Conservation (phyloP, 805 yeast genomes). For the Starmerella sirachaensis region DNA sequence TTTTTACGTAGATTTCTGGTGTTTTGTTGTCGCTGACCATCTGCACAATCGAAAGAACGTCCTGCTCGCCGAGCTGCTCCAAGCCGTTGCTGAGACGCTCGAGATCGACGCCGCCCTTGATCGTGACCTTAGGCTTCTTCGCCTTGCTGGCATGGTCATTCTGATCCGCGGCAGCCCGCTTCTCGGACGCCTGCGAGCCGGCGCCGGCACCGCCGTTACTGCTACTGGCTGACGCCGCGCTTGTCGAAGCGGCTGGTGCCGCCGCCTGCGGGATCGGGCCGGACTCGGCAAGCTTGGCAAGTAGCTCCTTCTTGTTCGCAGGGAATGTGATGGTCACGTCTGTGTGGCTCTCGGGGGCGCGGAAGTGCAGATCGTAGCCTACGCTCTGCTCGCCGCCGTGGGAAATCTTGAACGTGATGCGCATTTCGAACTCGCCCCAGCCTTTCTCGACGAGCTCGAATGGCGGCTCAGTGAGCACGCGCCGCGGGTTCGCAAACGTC, state of each 20-base stretch:
- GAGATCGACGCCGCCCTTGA: constrained; percentile 59
- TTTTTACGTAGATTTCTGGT: constrained; percentile 87
- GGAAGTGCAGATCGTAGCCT: constrained; percentile 80
- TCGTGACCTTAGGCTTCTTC: constrained; percentile 32
- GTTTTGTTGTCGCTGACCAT: constrained; percentile 96
- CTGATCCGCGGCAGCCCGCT: constrained; percentile 30
- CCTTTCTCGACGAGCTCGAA: constrained; percentile 85
- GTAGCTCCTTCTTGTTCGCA: constrained; percentile 57
- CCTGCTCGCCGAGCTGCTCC: constrained; percentile 82
- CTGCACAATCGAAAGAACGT: constrained; percentile 85
- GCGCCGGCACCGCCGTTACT: constrained; percentile 15
- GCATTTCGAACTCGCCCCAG: constrained; percentile 96
- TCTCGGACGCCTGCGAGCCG: constrained; percentile 24
- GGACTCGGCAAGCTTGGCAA: constrained; percentile 60
- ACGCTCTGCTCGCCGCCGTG: constrained; percentile 86
- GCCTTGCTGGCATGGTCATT: constrained; percentile 22
- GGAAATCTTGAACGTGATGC: constrained; percentile 58
- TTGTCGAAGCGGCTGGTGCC: constrained; percentile 5
- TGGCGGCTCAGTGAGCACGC: constrained; percentile 71
- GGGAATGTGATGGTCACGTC: constrained; percentile 74
- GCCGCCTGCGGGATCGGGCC: constrained; percentile 60
- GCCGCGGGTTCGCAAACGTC: constrained; percentile 79
- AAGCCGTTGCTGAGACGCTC: constrained; percentile 84
- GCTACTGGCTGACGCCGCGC: constrained; percentile 24
- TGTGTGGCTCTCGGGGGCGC: constrained; percentile 58